A percentile compares a stretch with the other conserved stretches of the same genome.
Conservation (phyloP, 805 yeast genomes). For the Yarrowia keelungensis region DNA sequence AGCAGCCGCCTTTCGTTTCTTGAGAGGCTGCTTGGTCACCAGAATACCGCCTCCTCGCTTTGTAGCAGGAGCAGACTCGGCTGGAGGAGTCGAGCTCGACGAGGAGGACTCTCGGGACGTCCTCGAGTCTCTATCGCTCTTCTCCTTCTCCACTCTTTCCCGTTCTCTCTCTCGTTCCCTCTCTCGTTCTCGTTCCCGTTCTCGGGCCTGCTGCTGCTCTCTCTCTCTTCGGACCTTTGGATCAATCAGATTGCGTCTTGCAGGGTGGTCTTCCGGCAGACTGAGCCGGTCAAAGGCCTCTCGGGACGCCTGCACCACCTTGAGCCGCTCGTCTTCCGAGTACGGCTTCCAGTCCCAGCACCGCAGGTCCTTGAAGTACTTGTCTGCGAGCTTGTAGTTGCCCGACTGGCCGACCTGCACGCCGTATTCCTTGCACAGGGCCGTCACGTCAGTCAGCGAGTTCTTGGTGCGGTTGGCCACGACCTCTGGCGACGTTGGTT, state of each 20-base stretch:
- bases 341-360: constrained; percentile 53
- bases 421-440: constrained; percentile 49
- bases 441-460: constrained; percentile 46
- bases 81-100: constrained; percentile 19
- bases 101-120: constrained; percentile 31
- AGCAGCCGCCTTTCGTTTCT: constrained; percentile 28
- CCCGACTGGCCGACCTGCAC: constrained; percentile 9
- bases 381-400: constrained; percentile 45
- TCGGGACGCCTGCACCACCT: constrained; percentile 47
- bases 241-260: constrained; percentile 46
- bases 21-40: constrained; percentile 24
- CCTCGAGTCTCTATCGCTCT: constrained; percentile 13
- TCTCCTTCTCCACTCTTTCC: constrained; percentile 9
- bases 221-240: constrained; percentile 44
- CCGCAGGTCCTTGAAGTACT: constrained; percentile 47
- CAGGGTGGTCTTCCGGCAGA: constrained; percentile 46
- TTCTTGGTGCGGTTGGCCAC: constrained; percentile 49
- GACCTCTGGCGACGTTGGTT: constrained; percentile 53
- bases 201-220: constrained; percentile 27
- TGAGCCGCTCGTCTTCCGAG: constrained; percentile 47
- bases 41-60: constrained; percentile 17
- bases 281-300: constrained; percentile 48
- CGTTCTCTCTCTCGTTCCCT: not conserved
- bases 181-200: constrained; percentile 4
- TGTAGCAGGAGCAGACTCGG: not conserved